A percentile compares a stretch with the other conserved stretches of the same genome.
Conservation (phyloP, 2,329 filamentous ascomycete genomes). For the Fusarium pininemorale region DNA sequence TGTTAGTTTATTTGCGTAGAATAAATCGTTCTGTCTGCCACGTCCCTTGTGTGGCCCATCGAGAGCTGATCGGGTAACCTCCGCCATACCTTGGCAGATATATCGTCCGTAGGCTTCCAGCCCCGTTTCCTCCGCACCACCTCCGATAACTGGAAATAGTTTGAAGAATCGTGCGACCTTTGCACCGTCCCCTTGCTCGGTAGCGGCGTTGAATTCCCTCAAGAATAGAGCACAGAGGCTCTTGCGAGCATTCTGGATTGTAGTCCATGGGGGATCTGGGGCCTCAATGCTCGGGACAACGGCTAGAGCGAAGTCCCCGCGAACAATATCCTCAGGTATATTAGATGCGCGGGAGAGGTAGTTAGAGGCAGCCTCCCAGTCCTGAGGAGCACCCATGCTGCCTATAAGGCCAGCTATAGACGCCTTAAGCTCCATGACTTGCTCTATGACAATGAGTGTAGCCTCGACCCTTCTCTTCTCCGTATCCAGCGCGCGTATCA, state of each 20-base stretch:
- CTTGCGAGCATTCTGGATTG: neutral
- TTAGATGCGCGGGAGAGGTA: neutral
- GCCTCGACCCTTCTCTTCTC: neutral
- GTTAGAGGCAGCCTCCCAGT: neutral
- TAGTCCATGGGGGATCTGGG: neutral
- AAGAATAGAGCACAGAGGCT: neutral
- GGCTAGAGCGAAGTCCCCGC: neutral
- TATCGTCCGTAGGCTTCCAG: neutral
- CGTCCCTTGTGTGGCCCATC: accelerated
- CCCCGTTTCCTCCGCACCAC: neutral
- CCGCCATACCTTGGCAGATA: neutral
- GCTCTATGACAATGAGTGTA: neutral
- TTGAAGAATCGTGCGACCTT: neutral
- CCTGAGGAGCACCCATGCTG: neutral
- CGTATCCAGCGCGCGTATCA: neutral
- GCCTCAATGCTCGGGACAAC: neutral
- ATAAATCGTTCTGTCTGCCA: neutral
- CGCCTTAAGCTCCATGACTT: neutral
- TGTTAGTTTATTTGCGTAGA: neutral
- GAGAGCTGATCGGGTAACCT: neutral
- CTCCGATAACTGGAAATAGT: neutral
- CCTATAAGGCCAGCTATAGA: neutral
- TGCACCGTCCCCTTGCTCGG: neutral
- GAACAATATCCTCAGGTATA: neutral
- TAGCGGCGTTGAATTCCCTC: neutral